phyloP scores from a whole-genome alignment of 768 basidiomycete species.

The Hygrophoropsis aurantiaca region DNA sequence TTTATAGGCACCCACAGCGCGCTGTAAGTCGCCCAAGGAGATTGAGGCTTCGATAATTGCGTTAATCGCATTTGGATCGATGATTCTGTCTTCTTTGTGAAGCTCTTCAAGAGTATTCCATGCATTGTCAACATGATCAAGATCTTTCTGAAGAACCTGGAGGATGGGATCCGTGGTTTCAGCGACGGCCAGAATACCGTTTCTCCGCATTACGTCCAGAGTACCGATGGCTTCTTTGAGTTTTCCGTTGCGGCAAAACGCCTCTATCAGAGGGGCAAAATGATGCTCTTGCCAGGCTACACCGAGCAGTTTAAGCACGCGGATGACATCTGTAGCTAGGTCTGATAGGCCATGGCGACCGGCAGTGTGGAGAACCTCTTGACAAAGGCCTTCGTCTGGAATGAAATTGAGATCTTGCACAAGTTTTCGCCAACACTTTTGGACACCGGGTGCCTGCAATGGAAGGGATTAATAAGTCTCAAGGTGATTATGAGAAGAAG shows the following conservation, averaged over 20 bases:
- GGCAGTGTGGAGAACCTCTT: conserved; percentile 70
- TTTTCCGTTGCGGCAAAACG: conserved; percentile 57
- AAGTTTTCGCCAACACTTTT: conserved; percentile 58
- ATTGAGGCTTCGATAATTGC: conserved; percentile 66
- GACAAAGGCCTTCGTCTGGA: conserved; percentile 75
- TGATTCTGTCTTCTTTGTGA: conserved; percentile 44
- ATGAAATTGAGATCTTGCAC: conserved; percentile 50
- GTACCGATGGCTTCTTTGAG: conserved; percentile 63
- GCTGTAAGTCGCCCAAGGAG: conserved; percentile 63
- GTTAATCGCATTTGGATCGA: conserved; percentile 66
- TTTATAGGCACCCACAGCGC: conserved; percentile 77
- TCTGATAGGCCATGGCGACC: conserved; percentile 71
- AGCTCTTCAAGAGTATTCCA: conserved; percentile 67
- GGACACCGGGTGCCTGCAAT: conserved; percentile 64
- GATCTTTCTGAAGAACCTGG: conserved; percentile 42
- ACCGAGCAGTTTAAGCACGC: conserved; percentile 48
- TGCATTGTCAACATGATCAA: conserved; percentile 58
- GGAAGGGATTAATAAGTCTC: conserved; percentile 3
- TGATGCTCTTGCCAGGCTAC: conserved; percentile 66
- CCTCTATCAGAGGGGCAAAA: conserved; percentile 74
- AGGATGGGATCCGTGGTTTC: conserved; percentile 58
- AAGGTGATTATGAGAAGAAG: conserved; percentile 1
- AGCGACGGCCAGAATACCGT: conserved; percentile 46
- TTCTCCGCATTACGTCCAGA: conserved; percentile 58
- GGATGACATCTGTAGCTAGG: conserved; percentile 66